phyloP scores from a whole-genome alignment of 139 green algal genomes.

The Astrephomene gubernaculifera region DNA sequence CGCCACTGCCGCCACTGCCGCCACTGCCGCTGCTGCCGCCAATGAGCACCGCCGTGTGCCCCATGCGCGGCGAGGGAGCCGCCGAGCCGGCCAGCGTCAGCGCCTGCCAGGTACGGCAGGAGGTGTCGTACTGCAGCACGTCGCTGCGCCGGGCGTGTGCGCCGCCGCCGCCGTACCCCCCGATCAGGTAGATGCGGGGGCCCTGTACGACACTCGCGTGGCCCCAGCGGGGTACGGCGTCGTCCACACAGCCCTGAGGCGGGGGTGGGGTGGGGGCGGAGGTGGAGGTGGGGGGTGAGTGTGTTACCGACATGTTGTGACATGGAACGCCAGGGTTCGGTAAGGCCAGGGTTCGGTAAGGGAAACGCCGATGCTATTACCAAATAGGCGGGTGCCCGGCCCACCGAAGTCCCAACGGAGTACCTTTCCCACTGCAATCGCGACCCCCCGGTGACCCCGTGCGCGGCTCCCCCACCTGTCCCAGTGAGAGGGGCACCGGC shows the following conservation, averaged over 20 bases:
- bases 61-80: conserved; percentile 45
- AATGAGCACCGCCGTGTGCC: conserved; percentile 18
- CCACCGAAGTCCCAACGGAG: too few relatives aligned
- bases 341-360: too few relatives aligned
- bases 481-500: background rate
- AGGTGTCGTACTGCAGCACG: conserved; percentile 48
- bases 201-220: conserved; percentile 28
- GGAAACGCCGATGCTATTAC: too few relatives aligned
- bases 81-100: background rate
- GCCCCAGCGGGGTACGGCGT: conserved; percentile 55
- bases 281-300: too few relatives aligned
- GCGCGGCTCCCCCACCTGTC: background rate
- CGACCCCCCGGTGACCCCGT: too few relatives aligned
- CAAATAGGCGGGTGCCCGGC: too few relatives aligned
- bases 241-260: background rate
- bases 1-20: conserved; percentile 7
- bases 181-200: conserved; percentile 52
- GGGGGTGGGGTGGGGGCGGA: too few relatives aligned
- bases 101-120: conserved; percentile 5
- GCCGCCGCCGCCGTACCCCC: conserved; percentile 64
- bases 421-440: too few relatives aligned
- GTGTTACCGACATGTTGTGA: too few relatives aligned
- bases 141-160: conserved; percentile 58
- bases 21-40: too few relatives aligned
- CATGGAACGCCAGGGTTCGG: too few relatives aligned